Evolutionary conservation across 208 protist genomes (phyloP).

Genomic region (Zelonia costaricensis): DNA sequence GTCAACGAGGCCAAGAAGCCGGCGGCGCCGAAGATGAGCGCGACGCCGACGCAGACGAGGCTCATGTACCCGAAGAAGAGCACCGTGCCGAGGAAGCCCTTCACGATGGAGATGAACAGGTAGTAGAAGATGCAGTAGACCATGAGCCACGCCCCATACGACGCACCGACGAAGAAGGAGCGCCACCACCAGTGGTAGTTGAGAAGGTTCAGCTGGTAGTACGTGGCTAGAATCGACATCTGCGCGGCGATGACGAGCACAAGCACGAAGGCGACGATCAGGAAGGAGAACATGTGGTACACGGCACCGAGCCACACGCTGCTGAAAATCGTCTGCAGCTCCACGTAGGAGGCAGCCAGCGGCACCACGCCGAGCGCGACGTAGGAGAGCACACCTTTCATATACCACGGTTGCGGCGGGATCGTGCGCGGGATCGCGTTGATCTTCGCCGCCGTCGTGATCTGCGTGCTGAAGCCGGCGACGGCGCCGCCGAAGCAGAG

Average conservation of each 20-base stretch:
- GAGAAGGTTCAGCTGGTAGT: conserved; percentile 94
- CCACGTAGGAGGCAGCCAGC: conserved; percentile 97
- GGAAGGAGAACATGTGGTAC: conserved; percentile 97
- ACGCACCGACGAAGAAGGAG: conserved; percentile 83
- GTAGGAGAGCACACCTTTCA: conserved; percentile 30
- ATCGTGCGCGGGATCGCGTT: conserved; percentile 95
- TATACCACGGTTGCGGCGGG: conserved; percentile 83
- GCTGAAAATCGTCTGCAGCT: conserved; percentile 96
- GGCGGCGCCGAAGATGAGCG: conserved; percentile 49
- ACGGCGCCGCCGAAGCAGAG: conserved; percentile 91
- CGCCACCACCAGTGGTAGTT: conserved; percentile 97
- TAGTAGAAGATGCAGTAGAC: conserved; percentile 92
- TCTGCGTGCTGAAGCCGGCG: conserved; percentile 76
- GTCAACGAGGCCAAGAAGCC: conserved; percentile 59
- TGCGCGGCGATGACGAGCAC: conserved; percentile 92
- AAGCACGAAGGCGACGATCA: conserved; percentile 95
- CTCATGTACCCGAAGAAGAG: conserved; percentile 75
- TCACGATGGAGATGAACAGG: conserved; percentile 58
- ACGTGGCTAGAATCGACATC: conserved; percentile 94
- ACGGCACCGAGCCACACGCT: conserved; percentile 85
- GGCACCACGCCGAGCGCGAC: conserved; percentile 84
- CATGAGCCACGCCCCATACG: conserved; percentile 89
- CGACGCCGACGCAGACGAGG: conserved; percentile 34
- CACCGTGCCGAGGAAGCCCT: conserved; percentile 36
- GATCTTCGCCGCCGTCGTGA: conserved; percentile 69